These are phyloP conservation scores for Prunus yedoensis DNA, from an alignment of 331 rosid genomes.

Conservation along the genomic window DNA sequence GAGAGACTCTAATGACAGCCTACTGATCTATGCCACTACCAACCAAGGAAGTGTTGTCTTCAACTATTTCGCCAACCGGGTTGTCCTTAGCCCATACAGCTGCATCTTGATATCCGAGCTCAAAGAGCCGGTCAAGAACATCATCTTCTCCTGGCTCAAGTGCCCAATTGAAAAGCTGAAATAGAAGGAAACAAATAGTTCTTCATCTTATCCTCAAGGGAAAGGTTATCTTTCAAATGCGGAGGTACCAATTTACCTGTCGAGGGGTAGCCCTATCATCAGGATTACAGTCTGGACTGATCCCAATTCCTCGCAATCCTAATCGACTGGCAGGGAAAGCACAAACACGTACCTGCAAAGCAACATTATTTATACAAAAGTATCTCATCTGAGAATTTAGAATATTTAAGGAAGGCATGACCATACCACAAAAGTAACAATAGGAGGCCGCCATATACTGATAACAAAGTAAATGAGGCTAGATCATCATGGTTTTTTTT, in stretches of 20 bases:
- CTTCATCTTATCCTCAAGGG: constrained; percentile 14
- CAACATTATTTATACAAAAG: not conserved
- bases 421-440: not conserved
- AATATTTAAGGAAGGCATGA: not conserved
- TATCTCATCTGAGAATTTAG: not conserved
- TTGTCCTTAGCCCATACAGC: constrained; percentile 80
- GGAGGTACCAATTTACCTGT: constrained; percentile 52
- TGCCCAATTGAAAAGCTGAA: constrained; percentile 96
- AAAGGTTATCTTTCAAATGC: constrained; percentile 1
- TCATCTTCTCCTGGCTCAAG: constrained; percentile 90
- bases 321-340: constrained; percentile 85
- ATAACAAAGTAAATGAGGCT: not conserved
- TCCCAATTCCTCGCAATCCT: constrained; percentile 78
- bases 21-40: constrained; percentile 32
- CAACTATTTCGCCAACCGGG: constrained; percentile 61
- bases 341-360: constrained; percentile 74
- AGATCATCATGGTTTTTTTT: not conserved
- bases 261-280: constrained; percentile 62
- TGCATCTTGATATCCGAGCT: constrained; percentile 80
- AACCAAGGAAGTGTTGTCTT: constrained; percentile 40
- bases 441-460: not conserved
- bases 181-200: constrained; percentile 19
- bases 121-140: constrained; percentile 73
- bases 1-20: constrained; percentile 2
- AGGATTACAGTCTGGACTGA: constrained; percentile 97